Evolutionary conservation across 2,329 filamentous ascomycete species (phyloP), one percentile per base, ranked within the genome.

Genomic region (Pezicula neosporulosa): DNA sequence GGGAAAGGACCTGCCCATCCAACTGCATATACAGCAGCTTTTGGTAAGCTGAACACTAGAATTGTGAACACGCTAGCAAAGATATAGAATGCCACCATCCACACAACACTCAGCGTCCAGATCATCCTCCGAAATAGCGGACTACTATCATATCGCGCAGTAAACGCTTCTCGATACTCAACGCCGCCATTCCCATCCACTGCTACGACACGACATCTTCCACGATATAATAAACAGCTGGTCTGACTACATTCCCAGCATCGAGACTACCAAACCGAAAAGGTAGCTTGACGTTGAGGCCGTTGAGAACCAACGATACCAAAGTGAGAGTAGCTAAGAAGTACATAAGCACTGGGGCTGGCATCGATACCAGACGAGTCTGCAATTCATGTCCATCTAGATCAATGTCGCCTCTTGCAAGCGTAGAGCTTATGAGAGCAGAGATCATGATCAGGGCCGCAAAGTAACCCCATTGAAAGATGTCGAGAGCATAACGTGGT

Each of bases 181-280:
- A 76, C 72, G 0, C 79, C 79, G 6, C 81, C 84, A 5, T 75
- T 77, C 18, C 82, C 85, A 62, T 87, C 85, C 36, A 88, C 85
- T 3, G 81, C 83, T 12, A 86, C 77, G n/a, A 86, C 76, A 86
- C 77, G n/a, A 86, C 76, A 59, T 89, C 85, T 66, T 88, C 85
- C 18, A 87, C 79, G 24, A 87, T 74, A 48, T 84, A 85, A 59
- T 85, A 84, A 2, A 81, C 74, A 3, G 81, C 77, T 0, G 85
- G 85, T 18, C 58, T 19, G 3, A 60, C 39, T 3, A 49, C 43
- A 41, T 51, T 51, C 6, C 56, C 56, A 16, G 48, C 42, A 30
- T 51, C 45, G 16, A 54, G 24, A 47, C 56, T 59, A 1, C 58
- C 58, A 36, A 60, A 57, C 10, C 53, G 56, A 44, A 60, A 60